Conservation (phyloP, 805 yeast species). For the Torulaspora microellipsoides region DNA sequence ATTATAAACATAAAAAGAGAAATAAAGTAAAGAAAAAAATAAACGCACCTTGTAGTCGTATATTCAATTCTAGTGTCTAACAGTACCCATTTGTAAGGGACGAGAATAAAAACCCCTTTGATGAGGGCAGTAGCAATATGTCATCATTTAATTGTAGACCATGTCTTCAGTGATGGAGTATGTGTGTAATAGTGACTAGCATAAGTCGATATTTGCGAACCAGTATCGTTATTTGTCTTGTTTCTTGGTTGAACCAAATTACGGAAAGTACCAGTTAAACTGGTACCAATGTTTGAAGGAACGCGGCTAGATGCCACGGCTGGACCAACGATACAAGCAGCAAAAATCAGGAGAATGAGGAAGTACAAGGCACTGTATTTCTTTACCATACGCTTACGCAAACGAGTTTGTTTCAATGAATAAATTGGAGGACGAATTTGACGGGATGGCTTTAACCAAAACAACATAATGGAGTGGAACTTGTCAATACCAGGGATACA, state of each 20-base stretch:
- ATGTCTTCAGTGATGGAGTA: constrained; percentile 50
- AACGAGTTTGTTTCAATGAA: constrained; percentile 91
- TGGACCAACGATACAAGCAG: constrained; percentile 82
- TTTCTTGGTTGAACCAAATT: constrained; percentile 92
- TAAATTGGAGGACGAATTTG: constrained; percentile 93
- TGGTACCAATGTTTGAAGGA: constrained; percentile 29
- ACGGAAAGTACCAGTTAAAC: constrained; percentile 39
- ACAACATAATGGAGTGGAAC: constrained; percentile 97
- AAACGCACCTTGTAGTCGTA: background rate
- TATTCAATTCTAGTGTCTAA: background rate
- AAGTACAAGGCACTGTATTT: constrained; percentile 85
- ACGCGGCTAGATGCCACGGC: constrained; percentile 72
- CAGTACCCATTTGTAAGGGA: background rate
- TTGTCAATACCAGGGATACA: constrained; percentile 85
- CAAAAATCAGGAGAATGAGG: constrained; percentile 60
- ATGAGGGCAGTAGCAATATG: background rate
- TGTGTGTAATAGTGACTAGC: constrained; percentile 39
- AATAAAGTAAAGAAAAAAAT: constrained; percentile 2
- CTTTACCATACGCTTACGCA: constrained; percentile 96
- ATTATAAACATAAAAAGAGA: constrained; percentile 3
- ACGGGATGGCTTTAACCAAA: constrained; percentile 97
- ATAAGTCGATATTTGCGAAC: constrained; percentile 38
- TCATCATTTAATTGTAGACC: constrained; percentile 45
- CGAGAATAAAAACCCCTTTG: background rate
- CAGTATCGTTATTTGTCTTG: constrained; percentile 79